Evolutionary conservation across 306 rosid genomes (phyloP), one percentile per base, ranked within the genome.

Genomic region (Lathyrus tuberosus): DNA sequence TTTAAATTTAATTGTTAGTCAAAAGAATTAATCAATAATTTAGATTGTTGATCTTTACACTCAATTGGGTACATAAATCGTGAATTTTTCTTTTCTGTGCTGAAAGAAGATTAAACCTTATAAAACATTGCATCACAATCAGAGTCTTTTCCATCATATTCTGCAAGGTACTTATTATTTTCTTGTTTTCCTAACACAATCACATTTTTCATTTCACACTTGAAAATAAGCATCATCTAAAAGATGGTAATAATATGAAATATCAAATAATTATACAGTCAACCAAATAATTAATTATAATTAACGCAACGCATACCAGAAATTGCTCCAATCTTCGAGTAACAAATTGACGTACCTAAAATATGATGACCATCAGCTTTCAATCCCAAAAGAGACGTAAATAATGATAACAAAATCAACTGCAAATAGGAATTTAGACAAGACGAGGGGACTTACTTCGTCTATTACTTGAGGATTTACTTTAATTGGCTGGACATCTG

Each of bases 311-410:
- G 31, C 87, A 28, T 85, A 93, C 96, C 97, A 93, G 81, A 88
- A 78, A 90, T 64, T 93, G 98, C 88, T 93, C 98, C 52, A 93
- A 75, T 83, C 98, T 86, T 62, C 97, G 88, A 67, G 81, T 81
- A 65, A 93, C 91, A 77, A 93, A 93, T 81, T 86, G 90, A 76
- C 64, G 85, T 58, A 76, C 98, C 98, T 93, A 73, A 78, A 61
- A 64, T 73, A 13, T 46, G n/a, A 66, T 40, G 71, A 69, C 35
- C 14, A 70, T 78, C 69, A 73, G 30, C 52, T 64, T 69, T 76
- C 17, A 44, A 47, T 81, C 26, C 57, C 72, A 57, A 15, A 43
- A 38, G 20, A 40, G 12, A 52, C 51, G 69, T 43, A 37, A 49
- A 53, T 72, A 37, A 22, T n/a, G 7, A 37, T 17, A 17, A 72